Base-by-base conservation (phyloP, 2,329 filamentous ascomycete genomes). In the Harringtonia lauricola region DNA sequence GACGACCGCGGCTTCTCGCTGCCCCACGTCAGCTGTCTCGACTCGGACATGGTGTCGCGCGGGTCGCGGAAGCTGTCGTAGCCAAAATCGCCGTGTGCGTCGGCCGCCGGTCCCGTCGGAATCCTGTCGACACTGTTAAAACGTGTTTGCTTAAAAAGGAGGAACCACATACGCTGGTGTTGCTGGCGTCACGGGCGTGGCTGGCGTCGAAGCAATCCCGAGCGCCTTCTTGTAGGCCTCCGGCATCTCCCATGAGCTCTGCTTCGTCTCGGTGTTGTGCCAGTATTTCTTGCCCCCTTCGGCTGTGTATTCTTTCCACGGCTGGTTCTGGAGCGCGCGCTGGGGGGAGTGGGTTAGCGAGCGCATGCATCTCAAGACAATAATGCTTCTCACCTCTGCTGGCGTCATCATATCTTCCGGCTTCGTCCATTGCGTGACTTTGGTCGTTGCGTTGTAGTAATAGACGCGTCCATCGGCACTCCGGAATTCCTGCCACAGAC, bases 181-280 rank as follows among this genome's bases (percentile, higher is more conserved):
- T 13, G 62, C 59, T 4, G 70, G 62, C 14, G 66, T 61, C 37
- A n/a, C n/a, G n/a, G n/a, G n/a, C n/a, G n/a, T n/a, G 13, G 62
- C 59, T 4, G 70, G 62, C 14, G 66, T 61, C 37, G 57, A 60
- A 34, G 70, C 69, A 50, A 78, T 74, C 41, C 81, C 81, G 46
- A 89, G 68, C 47, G 86, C 84, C 54, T 74, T 73, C 58, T 85
- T 87, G 65, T 89, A 89, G 49, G 68, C 78, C 44, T 87, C 84
- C 44, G 92, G 92, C 74, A 95, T 89, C 57, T 89, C 83, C 92
- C 92, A 98, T 28, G 85, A 87, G 61, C 88, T 96, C 66, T 88
- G 76, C 64, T 90, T 89, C 36, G 86, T 89, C 63, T 94, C 83
- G 29, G 81, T 85, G 62, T 98, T 92, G 63, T 89, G 90, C 85